These are phyloP conservation scores for Yarrowia porcina DNA, from an alignment of 805 yeast species.

Conservation along the genomic window DNA sequence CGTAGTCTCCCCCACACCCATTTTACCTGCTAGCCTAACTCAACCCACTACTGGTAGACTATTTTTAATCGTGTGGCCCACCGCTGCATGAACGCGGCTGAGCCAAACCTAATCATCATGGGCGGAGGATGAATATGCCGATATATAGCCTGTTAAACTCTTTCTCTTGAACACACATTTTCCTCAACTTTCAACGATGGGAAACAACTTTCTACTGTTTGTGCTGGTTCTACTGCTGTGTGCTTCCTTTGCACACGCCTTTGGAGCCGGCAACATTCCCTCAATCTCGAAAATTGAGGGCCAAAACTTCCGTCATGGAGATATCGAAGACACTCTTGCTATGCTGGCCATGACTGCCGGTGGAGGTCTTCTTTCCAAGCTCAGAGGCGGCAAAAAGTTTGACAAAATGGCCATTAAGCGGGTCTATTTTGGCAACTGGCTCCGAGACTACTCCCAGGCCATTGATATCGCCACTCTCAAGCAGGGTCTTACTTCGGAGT, in stretches of 20 bases:
- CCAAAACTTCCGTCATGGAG: slow-evolving; percentile 34
- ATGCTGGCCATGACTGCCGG: slow-evolving; percentile 29
- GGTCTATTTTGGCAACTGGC: slow-evolving; percentile 34
- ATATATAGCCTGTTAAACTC: too few relatives aligned
- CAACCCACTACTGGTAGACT: too few relatives aligned
- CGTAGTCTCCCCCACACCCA: too few relatives aligned
- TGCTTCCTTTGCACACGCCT: slow-evolving; percentile 29
- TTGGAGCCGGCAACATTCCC: slow-evolving; percentile 34
- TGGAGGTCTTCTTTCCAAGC: slow-evolving; percentile 27
- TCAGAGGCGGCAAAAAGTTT: slow-evolving; percentile 32
- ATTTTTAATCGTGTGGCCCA: slow-evolving; percentile 2
- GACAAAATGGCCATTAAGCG: slow-evolving; percentile 31
- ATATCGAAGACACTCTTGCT: slow-evolving; percentile 33
- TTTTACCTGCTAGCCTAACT: too few relatives aligned
- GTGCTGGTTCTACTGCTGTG: slow-evolving; percentile 8
- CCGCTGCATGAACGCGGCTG: slow-evolving; percentile 2
- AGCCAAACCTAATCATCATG: slow-evolving; percentile 13
- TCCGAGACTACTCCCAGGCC: slow-evolving; percentile 34
- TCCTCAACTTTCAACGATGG: neutral
- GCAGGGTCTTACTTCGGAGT: slow-evolving; percentile 28
- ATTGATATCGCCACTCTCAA: slow-evolving; percentile 32
- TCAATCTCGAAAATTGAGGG: slow-evolving; percentile 32
- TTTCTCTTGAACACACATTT: too few relatives aligned
- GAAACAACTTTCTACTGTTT: neutral
- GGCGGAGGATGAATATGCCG: too few relatives aligned